Conservation (phyloP, 306 rosid species). For the Medicago truncatula region DNA sequence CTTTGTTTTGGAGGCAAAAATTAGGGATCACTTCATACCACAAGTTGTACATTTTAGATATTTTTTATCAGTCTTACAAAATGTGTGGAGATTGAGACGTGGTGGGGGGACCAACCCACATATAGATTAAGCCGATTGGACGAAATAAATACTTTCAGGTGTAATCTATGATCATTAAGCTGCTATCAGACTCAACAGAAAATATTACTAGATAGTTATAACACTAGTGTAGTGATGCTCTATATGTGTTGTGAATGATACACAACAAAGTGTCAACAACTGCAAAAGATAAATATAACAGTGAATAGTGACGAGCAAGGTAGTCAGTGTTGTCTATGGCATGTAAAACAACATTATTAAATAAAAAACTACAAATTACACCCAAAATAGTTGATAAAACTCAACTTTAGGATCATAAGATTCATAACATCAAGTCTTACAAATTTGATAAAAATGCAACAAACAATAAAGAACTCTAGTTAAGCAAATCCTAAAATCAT, state of each 20-base stretch:
- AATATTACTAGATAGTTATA: neutral
- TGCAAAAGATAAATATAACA: neutral
- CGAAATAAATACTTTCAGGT: neutral
- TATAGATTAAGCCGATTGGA: constrained; percentile 17
- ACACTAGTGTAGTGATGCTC: neutral
- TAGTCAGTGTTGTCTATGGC: too few species aligned
- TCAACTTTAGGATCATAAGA: too few species aligned
- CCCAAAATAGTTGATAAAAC: too few species aligned
- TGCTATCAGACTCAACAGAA: neutral
- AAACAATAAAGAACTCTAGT: too few species aligned
- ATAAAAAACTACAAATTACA: too few species aligned
- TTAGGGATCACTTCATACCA: constrained; percentile 2
- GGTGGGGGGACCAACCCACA: too few species aligned
- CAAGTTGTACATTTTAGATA: constrained; percentile 15
- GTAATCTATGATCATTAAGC: constrained; percentile 9
- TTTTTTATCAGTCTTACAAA: neutral
- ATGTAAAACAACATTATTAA: too few species aligned
- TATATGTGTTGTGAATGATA: constrained; percentile 16
- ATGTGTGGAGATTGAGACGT: too few species aligned
- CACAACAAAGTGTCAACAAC: neutral
- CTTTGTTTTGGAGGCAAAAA: neutral
- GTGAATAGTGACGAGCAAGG: too few species aligned
- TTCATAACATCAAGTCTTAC: too few species aligned
- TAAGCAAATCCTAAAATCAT: too few species aligned
- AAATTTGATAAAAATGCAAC: too few species aligned